These are phyloP conservation scores for Mycena epipterygia DNA, from an alignment of 768 basidiomycete species.

Conservation along the genomic window DNA sequence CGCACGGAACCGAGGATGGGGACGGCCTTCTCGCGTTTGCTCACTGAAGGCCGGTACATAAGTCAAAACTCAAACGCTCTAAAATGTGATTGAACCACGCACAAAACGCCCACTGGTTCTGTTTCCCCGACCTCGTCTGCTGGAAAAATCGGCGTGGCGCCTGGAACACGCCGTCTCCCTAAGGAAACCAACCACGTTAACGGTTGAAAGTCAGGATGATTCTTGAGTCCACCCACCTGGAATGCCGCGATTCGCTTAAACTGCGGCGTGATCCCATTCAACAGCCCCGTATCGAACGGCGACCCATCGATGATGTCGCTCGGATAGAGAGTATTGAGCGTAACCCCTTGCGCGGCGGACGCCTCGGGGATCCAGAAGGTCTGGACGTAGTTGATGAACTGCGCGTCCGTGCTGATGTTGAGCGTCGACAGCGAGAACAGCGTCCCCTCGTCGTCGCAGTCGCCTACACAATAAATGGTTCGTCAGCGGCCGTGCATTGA, in stretches of 20 bases:
- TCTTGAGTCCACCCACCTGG: slow-evolving; percentile 12
- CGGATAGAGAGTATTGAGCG: slow-evolving; percentile 24
- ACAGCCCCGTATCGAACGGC: slow-evolving; percentile 32
- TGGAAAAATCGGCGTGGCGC: slow-evolving; percentile 66
- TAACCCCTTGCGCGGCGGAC: slow-evolving; percentile 1
- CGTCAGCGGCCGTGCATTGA: background rate
- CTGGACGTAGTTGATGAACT: slow-evolving; percentile 29
- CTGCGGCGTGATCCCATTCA: slow-evolving; percentile 33
- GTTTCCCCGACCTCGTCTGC: slow-evolving; percentile 52
- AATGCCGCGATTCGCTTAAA: slow-evolving; percentile 40
- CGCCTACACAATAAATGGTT: background rate
- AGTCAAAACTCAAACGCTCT: too few species aligned
- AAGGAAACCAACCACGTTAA: too few species aligned
- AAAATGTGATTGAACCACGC: slow-evolving; percentile 25
- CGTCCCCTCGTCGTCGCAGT: slow-evolving; percentile 55
- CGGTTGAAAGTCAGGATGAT: background rate
- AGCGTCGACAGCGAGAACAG: slow-evolving; percentile 45
- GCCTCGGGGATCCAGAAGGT: slow-evolving; percentile 20
- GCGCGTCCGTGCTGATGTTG: slow-evolving; percentile 39
- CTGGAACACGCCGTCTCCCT: slow-evolving; percentile 64
- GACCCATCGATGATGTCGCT: slow-evolving; percentile 29
- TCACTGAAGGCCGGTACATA: too few species aligned
- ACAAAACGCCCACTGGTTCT: slow-evolving; percentile 56
- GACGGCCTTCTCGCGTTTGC: slow-evolving; percentile 46
- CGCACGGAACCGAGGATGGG: slow-evolving; percentile 52